Evolutionary conservation across 2,329 filamentous ascomycete species (phyloP), one percentile per base, ranked within the genome.

Genomic region (Rugonectria rugulosa): DNA sequence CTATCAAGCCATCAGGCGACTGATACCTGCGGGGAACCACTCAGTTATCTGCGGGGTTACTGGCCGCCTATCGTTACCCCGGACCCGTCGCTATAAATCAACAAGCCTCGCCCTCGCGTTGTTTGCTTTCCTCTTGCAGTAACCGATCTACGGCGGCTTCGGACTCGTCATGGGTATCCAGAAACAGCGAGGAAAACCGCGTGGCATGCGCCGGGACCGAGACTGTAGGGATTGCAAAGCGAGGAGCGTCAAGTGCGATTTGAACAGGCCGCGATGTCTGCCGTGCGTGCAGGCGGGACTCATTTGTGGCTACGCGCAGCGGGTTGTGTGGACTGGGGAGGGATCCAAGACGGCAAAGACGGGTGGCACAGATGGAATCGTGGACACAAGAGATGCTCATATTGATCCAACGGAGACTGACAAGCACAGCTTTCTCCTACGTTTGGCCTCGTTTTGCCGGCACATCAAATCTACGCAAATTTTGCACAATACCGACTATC

Each of bases 271-370:
- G 5, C 61, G 57, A 32, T 70, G 68, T 23, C 54, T 56, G 11
- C 65, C 66, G 5, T 69, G 67, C 43, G 57, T 65, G n/a, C 51
- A 70, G 43, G 66, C 69, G 3, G 69, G 66, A 1, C 31, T 72
- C 8, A 15, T 50, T 1, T 73, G 71, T 36, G 71, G 67, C 5
- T 73, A 73, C 38, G 65, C 69, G 11, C 67, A 69, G 55, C 57
- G 71, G 12, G 65, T 73, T 14, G 63, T 72, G 2, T 73, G 71
- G 71, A 56, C 66, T 0, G 61, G 52, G 2, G 56, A 59, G 20
- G 42, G 34, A 27, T 20, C 34, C 37, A 15, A 11, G 21, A 27
- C 12, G 23, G 32, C 15, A 23, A 15, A 12, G 20, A 14, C 20
- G 23, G 7, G 5, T 23, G 14, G n/a, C n/a, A 29, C 3, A 15